Percentiles rank a stretch among this genome's conserved stretches.
Evolutionary conservation across 169 alveolate species (phyloP).

Genomic region (Eimeria praecox): DNA sequence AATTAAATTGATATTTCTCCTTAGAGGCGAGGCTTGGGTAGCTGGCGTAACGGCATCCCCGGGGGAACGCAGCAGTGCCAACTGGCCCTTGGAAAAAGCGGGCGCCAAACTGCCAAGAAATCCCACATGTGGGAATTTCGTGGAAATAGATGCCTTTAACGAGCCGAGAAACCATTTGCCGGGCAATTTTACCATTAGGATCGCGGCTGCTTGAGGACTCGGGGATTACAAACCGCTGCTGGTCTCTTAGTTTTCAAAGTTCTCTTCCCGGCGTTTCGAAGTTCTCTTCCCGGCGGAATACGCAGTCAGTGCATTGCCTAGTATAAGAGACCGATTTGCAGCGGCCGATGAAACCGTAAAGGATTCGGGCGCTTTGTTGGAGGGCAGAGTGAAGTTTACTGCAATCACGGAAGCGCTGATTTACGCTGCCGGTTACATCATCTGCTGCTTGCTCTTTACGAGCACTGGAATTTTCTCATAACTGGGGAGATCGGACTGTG

Average conservation of each 20-base stretch:
- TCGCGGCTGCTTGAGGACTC: neutral
- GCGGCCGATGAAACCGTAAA: slow-evolving; percentile 34
- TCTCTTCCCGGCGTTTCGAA: neutral
- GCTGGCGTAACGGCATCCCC: neutral
- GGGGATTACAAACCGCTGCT: neutral
- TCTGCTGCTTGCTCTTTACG: neutral
- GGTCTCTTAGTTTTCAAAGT: slow-evolving; percentile 1
- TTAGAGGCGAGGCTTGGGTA: neutral
- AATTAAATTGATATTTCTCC: slow-evolving; percentile 10
- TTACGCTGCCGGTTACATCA: neutral
- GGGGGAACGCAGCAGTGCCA: slow-evolving; percentile 18
- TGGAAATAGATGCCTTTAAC: neutral
- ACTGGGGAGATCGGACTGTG: neutral
- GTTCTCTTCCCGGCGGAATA: neutral
- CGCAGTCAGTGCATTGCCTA: neutral
- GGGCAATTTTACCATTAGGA: neutral
- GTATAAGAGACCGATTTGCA: neutral
- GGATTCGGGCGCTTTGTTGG: neutral
- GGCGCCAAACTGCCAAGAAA: neutral
- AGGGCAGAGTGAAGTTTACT: neutral
- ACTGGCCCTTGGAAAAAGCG: neutral
- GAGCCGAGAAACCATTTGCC: neutral
- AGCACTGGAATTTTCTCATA: neutral
- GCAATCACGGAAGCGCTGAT: neutral
- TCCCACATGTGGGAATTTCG: neutral